A percentile compares a stretch with the other conserved stretches of the same genome.
phyloP scores from a whole-genome alignment of 1,284 basidiomycete species.

The Quambalaria eucalypti region DNA sequence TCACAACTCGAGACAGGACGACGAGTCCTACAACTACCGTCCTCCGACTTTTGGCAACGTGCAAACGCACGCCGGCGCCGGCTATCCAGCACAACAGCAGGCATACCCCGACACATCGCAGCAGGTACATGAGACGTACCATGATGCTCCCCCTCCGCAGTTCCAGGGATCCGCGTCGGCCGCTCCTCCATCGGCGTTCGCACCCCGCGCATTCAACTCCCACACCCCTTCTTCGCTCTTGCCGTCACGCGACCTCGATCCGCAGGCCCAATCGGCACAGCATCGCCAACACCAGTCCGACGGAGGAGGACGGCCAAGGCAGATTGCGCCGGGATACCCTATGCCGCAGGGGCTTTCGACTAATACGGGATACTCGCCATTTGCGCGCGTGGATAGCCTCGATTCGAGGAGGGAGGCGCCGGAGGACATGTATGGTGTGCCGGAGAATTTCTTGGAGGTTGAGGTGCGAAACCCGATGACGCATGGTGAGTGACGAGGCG shows the following conservation, averaged over 20 bases:
- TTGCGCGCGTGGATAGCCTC: constrained; percentile 41
- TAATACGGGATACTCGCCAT: constrained; percentile 39
- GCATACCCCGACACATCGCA: no score
- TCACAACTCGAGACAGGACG: background rate
- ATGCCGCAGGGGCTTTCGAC: constrained; percentile 17
- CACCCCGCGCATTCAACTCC: constrained; percentile 4
- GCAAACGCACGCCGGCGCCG: no score
- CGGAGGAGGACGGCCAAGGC: constrained; percentile 8
- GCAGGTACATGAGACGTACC: no score
- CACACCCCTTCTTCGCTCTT: constrained; percentile 19
- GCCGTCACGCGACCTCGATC: constrained; percentile 13
- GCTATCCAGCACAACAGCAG: no score
- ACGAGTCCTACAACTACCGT: background rate
- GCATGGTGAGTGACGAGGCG: constrained; percentile 60
- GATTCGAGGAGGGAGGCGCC: constrained; percentile 46
- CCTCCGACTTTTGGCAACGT: constrained; percentile 1
- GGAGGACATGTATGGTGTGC: constrained; percentile 86
- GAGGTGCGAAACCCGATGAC: constrained; percentile 95
- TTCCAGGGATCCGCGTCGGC: no score
- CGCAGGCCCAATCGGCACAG: constrained; percentile 2
- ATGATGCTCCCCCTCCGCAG: no score
- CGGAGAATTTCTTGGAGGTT: constrained; percentile 93
- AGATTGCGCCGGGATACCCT: constrained; percentile 25
- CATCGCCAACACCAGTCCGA: background rate
- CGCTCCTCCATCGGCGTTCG: no score